Percentiles rank a stretch among this genome's conserved stretches.
phyloP scores from a whole-genome alignment of 768 basidiomycete genomes.

The Phylloporus rhodoxanthus region DNA sequence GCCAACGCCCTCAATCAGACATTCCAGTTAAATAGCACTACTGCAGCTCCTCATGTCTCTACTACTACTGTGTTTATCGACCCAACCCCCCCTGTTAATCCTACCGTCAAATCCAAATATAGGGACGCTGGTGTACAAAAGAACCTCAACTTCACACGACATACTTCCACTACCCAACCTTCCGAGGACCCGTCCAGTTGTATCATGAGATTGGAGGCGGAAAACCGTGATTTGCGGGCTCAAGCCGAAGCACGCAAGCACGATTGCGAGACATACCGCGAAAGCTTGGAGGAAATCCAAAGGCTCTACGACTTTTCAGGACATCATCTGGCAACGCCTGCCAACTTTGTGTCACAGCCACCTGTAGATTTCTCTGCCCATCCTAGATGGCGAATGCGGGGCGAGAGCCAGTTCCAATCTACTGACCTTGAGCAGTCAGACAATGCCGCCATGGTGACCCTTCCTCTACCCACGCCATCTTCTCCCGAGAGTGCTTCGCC shows the following conservation, averaged over 20 bases:
- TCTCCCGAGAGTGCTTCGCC: slow-evolving; percentile 6
- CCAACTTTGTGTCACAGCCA: not conserved
- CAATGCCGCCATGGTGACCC: slow-evolving; percentile 14
- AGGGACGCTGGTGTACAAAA: slow-evolving; percentile 23
- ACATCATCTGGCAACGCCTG: not conserved
- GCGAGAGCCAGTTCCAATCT: not conserved
- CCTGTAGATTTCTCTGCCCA: slow-evolving; percentile 9
- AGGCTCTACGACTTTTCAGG: slow-evolving; percentile 3
- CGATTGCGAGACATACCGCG: slow-evolving; percentile 6
- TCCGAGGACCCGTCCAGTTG: slow-evolving; percentile 6
- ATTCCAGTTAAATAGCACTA: slow-evolving; percentile 20
- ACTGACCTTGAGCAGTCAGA: slow-evolving; percentile 4
- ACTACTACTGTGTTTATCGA: slow-evolving; percentile 5
- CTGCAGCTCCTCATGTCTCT: slow-evolving; percentile 6
- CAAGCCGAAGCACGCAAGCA: slow-evolving; percentile 5
- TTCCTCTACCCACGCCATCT: slow-evolving; percentile 7
- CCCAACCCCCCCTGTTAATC: not conserved
- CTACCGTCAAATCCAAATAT: slow-evolving; percentile 10
- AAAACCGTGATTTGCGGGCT: slow-evolving; percentile 10
- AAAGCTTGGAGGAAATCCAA: slow-evolving; percentile 9
- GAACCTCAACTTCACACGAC: slow-evolving; percentile 18
- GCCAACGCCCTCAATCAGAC: slow-evolving; percentile 26
- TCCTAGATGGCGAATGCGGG: slow-evolving; percentile 15
- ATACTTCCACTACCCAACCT: not conserved
- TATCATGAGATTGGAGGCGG: slow-evolving; percentile 16